Conservation (phyloP, 495 filamentous ascomycete species). For the Daldinia grandis region DNA sequence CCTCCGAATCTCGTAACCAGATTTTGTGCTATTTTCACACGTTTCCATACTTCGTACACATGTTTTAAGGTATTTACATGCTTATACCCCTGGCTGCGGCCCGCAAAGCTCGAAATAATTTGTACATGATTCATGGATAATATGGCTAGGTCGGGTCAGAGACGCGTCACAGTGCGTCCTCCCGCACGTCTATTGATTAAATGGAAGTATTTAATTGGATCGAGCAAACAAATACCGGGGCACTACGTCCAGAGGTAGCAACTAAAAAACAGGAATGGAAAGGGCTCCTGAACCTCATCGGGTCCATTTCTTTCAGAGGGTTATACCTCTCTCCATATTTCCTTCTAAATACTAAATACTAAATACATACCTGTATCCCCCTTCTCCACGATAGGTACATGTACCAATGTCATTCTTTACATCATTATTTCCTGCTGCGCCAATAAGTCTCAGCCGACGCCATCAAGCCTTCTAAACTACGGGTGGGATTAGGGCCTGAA, state of each 20-base stretch:
- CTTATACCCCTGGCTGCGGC: conserved; percentile 13
- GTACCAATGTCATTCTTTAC: conserved; percentile 43
- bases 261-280: conserved; percentile 30
- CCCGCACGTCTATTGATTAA: conserved; percentile 22
- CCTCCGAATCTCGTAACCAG: conserved; percentile 8
- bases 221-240: conserved; percentile 28
- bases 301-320: conserved; percentile 4
- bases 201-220: conserved; percentile 35
- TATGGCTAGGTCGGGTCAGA: conserved; percentile 13
- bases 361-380: neutral
- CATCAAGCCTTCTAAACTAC: conserved; percentile 12
- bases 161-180: conserved; percentile 39
- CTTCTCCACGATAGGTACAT: conserved; percentile 27
- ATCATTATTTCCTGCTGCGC: conserved; percentile 21
- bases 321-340: conserved; percentile 5
- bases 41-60: too few species aligned
- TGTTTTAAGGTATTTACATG: neutral
- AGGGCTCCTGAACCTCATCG: conserved; percentile 6
- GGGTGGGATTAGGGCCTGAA: conserved; percentile 14
- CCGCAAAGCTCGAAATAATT: conserved; percentile 10
- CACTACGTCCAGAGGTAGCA: conserved; percentile 10
- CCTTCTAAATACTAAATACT: conserved; percentile 5
- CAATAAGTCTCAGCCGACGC: conserved; percentile 23
- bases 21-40: conserved; percentile 1
- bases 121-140: conserved; percentile 31